phyloP scores from a whole-genome alignment of 257 asterid genomes.

The Eustoma russellianum region DNA sequence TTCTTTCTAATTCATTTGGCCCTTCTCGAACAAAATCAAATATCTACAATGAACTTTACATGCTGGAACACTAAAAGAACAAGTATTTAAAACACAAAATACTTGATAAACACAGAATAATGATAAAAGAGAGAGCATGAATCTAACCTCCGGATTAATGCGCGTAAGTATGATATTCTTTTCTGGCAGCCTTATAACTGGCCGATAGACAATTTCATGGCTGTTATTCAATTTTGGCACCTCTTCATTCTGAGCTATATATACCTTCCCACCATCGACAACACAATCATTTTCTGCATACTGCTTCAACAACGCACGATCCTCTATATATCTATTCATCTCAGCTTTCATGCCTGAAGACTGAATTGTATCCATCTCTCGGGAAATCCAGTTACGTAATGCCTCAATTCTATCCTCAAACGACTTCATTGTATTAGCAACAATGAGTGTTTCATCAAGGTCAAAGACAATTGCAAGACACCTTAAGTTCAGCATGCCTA shows the following conservation, averaged over 20 bases:
- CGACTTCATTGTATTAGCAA: constrained; percentile 97
- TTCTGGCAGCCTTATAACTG: constrained; percentile 79
- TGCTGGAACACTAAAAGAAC: not conserved
- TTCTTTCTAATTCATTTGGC: not conserved
- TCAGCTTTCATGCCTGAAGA: constrained; percentile 84
- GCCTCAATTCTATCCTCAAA: constrained; percentile 89
- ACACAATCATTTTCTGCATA: constrained; percentile 76
- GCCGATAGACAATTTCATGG: constrained; percentile 60
- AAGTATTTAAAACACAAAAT: not conserved
- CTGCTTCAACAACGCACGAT: constrained; percentile 79
- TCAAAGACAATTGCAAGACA: constrained; percentile 92
- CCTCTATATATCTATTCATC: constrained; percentile 88
- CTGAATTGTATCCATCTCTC: constrained; percentile 68
- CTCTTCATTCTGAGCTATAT: constrained; percentile 66
- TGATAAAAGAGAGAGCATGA: constrained; percentile 9
- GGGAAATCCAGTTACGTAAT: constrained; percentile 57
- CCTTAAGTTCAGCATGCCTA: constrained; percentile 75
- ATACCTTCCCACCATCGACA: constrained; percentile 65
- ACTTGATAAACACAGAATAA: not conserved
- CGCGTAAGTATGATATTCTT: constrained; percentile 88
- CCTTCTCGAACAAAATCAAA: not conserved
- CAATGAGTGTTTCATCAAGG: constrained; percentile 95
- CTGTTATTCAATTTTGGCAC: constrained; percentile 62
- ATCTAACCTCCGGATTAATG: constrained; percentile 91
- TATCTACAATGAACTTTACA: not conserved